Evolutionary conservation across 2,329 filamentous ascomycete genomes (phyloP), one percentile per base, ranked within the genome.

Genomic region (Diplodia scrobiculata): DNA sequence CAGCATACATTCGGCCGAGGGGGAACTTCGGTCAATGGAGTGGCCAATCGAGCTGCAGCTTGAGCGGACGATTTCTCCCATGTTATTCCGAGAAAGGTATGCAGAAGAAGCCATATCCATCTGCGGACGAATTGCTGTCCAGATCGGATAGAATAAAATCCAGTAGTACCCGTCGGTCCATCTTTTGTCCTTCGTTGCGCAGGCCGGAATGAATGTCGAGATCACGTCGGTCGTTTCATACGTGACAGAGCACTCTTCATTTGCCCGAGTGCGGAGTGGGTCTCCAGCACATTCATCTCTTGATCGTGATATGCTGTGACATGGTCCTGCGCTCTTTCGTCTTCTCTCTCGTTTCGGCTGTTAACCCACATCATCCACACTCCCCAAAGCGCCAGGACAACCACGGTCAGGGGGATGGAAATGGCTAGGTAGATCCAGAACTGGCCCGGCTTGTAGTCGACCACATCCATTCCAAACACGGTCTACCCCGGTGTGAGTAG

Each of bases 371-470:
- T 21, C 54, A 63, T 50, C 65, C 65, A 53, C 13, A 29, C 17
- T 4, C 41, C 32, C 55, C 65, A 66, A n/a, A 50, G 3, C 2
- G 38, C 10, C 27, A 66, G 17, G 13, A 54, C 59, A 14, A 66
- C 11, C n/a, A 67, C 9, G 21, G 66, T 67, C 17, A 67, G 50
- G 9, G 62, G 66, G 9, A 67, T 60, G 3, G 66, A 19, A n/a
- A 67, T 59, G 34, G 51, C 60, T n/a, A 47, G 25, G n/a, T 67
- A 65, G 25, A 67, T 38, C 62, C 62, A 67, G 50, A 67, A 47
- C 6, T 58, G 19, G 32, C 32, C 13, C 9, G 50, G 29, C 6
- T 14, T n/a, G 27, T 52, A 59, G 1, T 65, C 29, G 14, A 67
- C 53, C 60, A 67, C 65, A 2, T 36, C 19, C 60, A 65, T 67